A percentile compares a stretch with the other conserved stretches of the same genome.
These are phyloP conservation scores for Aspergillus ibericus DNA, from an alignment of 2,329 filamentous ascomycete species.

Conservation along the genomic window DNA sequence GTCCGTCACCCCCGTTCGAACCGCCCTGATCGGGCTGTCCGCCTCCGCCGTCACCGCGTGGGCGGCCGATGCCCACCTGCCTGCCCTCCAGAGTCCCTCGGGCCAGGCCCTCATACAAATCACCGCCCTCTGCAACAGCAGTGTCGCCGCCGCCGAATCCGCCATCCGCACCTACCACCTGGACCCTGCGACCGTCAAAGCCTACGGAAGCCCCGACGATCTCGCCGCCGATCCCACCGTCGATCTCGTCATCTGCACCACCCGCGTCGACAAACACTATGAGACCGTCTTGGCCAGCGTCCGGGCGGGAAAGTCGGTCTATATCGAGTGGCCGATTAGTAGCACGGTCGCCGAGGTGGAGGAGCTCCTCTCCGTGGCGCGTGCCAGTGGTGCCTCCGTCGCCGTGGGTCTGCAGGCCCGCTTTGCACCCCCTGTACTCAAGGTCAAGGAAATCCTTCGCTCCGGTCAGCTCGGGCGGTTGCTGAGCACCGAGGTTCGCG, in stretches of 20 bases:
- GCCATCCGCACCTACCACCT: slow-evolving; percentile 42
- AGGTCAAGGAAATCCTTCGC: slow-evolving; percentile 48
- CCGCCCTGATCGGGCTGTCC: slow-evolving; percentile 15
- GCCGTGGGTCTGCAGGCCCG: slow-evolving; percentile 56
- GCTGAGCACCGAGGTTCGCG: slow-evolving; percentile 46
- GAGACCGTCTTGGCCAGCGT: slow-evolving; percentile 49
- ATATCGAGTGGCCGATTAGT: slow-evolving; percentile 61
- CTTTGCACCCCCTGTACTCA: slow-evolving; percentile 46
- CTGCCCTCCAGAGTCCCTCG: slow-evolving; percentile 4
- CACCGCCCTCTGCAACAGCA: slow-evolving; percentile 14
- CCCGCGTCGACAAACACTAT: slow-evolving; percentile 56
- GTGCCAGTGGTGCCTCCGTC: slow-evolving; percentile 36
- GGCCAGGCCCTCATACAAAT: slow-evolving; percentile 6
- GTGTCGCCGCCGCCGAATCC: slow-evolving; percentile 5
- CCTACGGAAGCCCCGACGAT: slow-evolving; percentile 46
- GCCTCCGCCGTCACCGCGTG: slow-evolving; percentile 5
- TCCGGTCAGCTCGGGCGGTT: slow-evolving; percentile 53
- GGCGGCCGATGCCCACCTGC: slow-evolving; percentile 12
- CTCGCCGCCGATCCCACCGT: slow-evolving; percentile 53
- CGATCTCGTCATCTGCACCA: slow-evolving; percentile 54
- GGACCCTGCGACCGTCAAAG: slow-evolving; percentile 37
- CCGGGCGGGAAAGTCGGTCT: slow-evolving; percentile 55
- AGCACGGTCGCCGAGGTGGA: slow-evolving; percentile 43
- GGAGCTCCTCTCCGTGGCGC: slow-evolving; percentile 43
- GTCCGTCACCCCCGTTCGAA: slow-evolving; percentile 1